A percentile compares a stretch with the other conserved stretches of the same genome.
phyloP scores from a whole-genome alignment of 164 flowering plant species.

The Stephania japonica region DNA sequence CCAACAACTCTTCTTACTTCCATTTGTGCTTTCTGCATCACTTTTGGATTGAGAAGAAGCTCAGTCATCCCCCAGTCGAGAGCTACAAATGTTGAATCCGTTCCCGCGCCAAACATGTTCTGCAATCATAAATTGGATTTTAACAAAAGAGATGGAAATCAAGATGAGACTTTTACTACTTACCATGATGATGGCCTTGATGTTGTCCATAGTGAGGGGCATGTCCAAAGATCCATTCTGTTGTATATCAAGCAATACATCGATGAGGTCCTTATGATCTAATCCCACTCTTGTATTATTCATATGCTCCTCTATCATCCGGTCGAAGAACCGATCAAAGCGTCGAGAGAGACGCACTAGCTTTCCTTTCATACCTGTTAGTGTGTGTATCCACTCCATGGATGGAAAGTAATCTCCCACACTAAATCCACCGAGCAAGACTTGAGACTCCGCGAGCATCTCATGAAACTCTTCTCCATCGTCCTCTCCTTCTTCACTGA shows the following conservation, averaged over 20 bases:
- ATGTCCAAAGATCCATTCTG: conserved; percentile 22
- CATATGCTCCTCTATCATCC: conserved; percentile 40
- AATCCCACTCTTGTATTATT: conserved; percentile 7
- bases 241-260: conserved; percentile 43
- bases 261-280: conserved; percentile 44
- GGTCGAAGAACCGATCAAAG: conserved; percentile 39
- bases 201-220: conserved; percentile 41
- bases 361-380: conserved; percentile 38
- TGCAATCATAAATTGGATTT: conserved; percentile 13
- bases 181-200: conserved; percentile 57
- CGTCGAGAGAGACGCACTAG: conserved; percentile 24
- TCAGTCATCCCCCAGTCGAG: conserved; percentile 63
- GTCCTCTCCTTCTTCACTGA: conserved; percentile 38
- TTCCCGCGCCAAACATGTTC: conserved; percentile 66
- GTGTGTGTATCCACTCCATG: conserved; percentile 32
- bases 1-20: conserved; percentile 40
- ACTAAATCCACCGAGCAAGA: conserved; percentile 47
- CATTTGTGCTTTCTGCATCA: conserved; percentile 35
- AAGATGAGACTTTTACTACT: conserved; percentile 2
- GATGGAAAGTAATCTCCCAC: conserved; percentile 61
- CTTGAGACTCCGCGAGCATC: conserved; percentile 47
- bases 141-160: too few relatives aligned
- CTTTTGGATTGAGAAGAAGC: conserved; percentile 39
- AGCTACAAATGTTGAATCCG: conserved; percentile 40
- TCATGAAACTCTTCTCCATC: conserved; percentile 38